A percentile compares a stretch with the other conserved stretches of the same genome.
These are phyloP conservation scores for Vaccinium macrocarpon DNA, from an alignment of 148 eudicot species.

Conservation along the genomic window DNA sequence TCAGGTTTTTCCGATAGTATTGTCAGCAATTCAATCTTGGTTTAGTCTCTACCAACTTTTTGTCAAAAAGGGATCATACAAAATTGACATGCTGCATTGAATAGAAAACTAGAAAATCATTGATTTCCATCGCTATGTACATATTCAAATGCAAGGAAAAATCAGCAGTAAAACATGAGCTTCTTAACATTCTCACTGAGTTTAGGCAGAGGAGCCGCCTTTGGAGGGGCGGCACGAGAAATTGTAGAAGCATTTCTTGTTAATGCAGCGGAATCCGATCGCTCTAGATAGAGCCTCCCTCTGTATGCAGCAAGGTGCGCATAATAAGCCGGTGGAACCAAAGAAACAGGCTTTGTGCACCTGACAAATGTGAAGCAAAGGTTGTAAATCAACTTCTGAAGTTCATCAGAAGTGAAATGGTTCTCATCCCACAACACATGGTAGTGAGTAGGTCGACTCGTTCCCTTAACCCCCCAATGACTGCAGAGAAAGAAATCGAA, in stretches of 20 bases:
- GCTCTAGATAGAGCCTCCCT: constrained; percentile 77
- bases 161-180: constrained; percentile 90
- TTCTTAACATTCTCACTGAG: constrained; percentile 84
- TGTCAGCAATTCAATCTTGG: not conserved
- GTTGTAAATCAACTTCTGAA: constrained; percentile 74
- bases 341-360: constrained; percentile 90
- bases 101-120: not conserved
- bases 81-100: not conserved
- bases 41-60: constrained; percentile 3
- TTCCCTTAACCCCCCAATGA: constrained; percentile 91
- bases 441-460: constrained; percentile 84
- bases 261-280: constrained; percentile 34
- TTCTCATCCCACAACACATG: constrained; percentile 89
- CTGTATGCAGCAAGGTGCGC: constrained; percentile 96
- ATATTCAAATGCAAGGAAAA: not conserved
- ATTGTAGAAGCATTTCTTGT: constrained; percentile 27
- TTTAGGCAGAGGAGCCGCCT: constrained; percentile 68
- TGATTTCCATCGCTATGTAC: not conserved
- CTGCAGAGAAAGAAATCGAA: constrained; percentile 91
- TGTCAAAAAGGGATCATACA: constrained; percentile 9
- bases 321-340: constrained; percentile 92
- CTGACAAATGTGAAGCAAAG: constrained; percentile 89
- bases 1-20: not conserved
- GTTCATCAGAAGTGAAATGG: constrained; percentile 76
- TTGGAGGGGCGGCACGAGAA: constrained; percentile 51